Percentiles rank a stretch among this genome's conserved stretches.
Evolutionary conservation across 768 basidiomycete species (phyloP).

Genomic region (Tricholoma sp.): DNA sequence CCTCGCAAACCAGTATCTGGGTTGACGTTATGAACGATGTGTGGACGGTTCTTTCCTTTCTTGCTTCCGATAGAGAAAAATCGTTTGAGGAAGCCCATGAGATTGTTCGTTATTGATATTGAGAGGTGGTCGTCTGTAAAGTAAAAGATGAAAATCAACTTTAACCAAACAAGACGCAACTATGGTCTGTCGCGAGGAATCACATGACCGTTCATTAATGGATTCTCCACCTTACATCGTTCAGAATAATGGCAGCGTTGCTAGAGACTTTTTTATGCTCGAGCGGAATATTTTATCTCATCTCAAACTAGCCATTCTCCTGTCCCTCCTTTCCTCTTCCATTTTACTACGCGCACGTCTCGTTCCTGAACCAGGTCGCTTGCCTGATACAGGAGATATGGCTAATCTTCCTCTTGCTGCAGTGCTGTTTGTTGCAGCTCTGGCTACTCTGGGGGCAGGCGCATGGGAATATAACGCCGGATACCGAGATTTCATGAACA

Average conservation of each 20-base stretch:
- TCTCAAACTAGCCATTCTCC: constrained; percentile 57
- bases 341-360: constrained; percentile 58
- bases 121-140: constrained; percentile 1
- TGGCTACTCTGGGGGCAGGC: constrained; percentile 51
- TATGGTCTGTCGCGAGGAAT: constrained; percentile 14
- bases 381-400: constrained; percentile 10
- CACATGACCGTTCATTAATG: constrained; percentile 25
- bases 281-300: constrained; percentile 72
- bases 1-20: constrained; percentile 8
- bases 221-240: constrained; percentile 23
- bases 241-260: constrained; percentile 50
- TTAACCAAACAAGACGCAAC: constrained; percentile 23
- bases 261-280: constrained; percentile 76
- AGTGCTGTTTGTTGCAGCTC: constrained; percentile 47
- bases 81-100: constrained; percentile 68
- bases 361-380: constrained; percentile 31
- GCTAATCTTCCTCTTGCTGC: constrained; percentile 44
- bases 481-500: constrained; percentile 48
- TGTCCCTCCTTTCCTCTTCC: constrained; percentile 60
- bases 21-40: constrained; percentile 22
- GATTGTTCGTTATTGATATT: constrained; percentile 6
- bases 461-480: constrained; percentile 63
- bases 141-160: constrained; percentile 27
- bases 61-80: constrained; percentile 65
- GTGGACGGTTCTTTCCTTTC: constrained; percentile 43